phyloP scores from a whole-genome alignment of 2,329 filamentous ascomycete species.

The Scedosporium dehoogii region DNA sequence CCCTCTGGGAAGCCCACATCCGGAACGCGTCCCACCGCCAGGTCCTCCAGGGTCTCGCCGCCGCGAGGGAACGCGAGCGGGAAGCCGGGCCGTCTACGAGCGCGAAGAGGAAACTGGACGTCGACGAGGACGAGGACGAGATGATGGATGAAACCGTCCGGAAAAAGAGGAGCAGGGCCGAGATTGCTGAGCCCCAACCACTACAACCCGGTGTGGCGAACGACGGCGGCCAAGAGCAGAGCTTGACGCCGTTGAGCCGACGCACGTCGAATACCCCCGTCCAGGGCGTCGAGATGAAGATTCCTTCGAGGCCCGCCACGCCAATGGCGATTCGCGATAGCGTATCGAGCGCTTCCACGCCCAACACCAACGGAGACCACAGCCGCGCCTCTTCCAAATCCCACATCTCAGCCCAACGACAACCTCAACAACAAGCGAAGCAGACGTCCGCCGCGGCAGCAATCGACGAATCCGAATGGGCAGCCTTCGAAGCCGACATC shows the following conservation, averaged over 20 bases:
- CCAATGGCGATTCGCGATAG: conserved; percentile 20
- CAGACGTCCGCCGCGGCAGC: background rate
- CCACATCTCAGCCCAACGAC: conserved; percentile 18
- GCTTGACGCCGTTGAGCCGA: conserved; percentile 32
- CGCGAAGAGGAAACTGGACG: conserved; percentile 25
- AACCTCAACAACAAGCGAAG: conserved; percentile 13
- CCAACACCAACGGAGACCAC: conserved; percentile 8
- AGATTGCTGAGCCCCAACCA: conserved; percentile 15
- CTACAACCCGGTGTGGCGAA: conserved; percentile 11
- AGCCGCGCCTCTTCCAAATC: conserved; percentile 9
- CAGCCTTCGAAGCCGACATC: conserved; percentile 78
- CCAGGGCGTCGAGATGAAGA: conserved; percentile 50
- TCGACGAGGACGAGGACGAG: conserved; percentile 19
- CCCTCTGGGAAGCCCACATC: conserved; percentile 56
- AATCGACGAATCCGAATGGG: conserved; percentile 71
- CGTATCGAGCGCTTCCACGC: conserved; percentile 24
- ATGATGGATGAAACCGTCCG: conserved; percentile 19
- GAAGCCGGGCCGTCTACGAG: background rate
- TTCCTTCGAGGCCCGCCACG: conserved; percentile 54
- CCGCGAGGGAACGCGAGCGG: conserved; percentile 4
- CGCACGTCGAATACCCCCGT: conserved; percentile 41
- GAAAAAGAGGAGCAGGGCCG: conserved; percentile 36
- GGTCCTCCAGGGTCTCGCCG: conserved; percentile 16
- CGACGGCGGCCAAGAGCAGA: conserved; percentile 7
- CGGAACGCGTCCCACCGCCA: conserved; percentile 37